Evolutionary conservation across 805 yeast genomes (phyloP).

Genomic region (Zygotorulaspora sp.): DNA sequence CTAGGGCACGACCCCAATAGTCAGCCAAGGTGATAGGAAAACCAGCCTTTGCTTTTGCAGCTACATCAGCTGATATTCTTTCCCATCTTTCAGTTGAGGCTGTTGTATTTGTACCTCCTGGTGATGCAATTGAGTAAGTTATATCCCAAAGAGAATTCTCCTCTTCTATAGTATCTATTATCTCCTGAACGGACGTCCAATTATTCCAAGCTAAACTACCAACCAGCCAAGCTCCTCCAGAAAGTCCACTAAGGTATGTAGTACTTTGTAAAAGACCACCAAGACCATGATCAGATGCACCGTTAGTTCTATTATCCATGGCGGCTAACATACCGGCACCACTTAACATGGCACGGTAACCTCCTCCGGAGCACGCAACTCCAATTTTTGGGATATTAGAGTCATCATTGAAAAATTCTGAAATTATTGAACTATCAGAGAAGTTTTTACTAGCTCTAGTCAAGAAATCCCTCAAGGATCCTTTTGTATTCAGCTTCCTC

Average conservation of each 20-base stretch:
- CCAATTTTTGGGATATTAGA: conserved; percentile 38
- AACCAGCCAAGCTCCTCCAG: conserved; percentile 83
- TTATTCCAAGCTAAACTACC: conserved; percentile 65
- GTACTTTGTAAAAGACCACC: conserved; percentile 73
- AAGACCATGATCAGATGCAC: conserved; percentile 50
- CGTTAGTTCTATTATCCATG: conserved; percentile 63
- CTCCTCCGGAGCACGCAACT: conserved; percentile 73
- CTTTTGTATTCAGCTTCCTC: conserved; percentile 17
- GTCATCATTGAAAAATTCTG: conserved; percentile 4
- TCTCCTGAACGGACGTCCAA: conserved; percentile 65
- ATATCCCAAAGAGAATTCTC: conserved; percentile 64
- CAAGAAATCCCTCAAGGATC: conserved; percentile 14
- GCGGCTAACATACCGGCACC: conserved; percentile 88
- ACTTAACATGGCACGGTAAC: conserved; percentile 76
- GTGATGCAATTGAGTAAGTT: conserved; percentile 52
- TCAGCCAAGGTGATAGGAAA: conserved; percentile 66
- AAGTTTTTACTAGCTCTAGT: conserved; percentile 20
- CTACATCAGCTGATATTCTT: conserved; percentile 49
- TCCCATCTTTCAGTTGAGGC: conserved; percentile 50
- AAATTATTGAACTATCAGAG: conserved; percentile 24
- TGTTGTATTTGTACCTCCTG: conserved; percentile 58
- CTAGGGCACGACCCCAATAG: conserved; percentile 72
- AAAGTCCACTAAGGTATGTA: conserved; percentile 68
- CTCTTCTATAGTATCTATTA: conserved; percentile 38
- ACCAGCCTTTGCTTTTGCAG: conserved; percentile 56